phyloP scores from a whole-genome alignment of 257 asterid genomes.

The Salvia splendens region DNA sequence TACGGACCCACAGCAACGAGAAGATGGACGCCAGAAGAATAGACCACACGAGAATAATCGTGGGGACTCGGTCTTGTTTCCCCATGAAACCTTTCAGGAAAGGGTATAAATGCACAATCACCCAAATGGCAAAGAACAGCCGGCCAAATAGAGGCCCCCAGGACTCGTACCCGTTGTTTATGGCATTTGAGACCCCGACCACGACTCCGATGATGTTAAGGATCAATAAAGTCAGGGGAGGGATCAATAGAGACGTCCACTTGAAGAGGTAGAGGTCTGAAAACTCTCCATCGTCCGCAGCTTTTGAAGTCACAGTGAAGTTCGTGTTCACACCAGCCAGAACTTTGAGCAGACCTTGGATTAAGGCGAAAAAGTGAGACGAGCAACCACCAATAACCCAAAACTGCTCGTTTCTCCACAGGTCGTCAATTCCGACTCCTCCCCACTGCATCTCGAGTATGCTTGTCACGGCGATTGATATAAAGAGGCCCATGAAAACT shows the following conservation, averaged over 20 bases:
- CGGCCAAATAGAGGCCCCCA: slow-evolving; percentile 69
- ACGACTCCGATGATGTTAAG: slow-evolving; percentile 60
- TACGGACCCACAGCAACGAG: slow-evolving; percentile 67
- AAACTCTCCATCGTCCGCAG: slow-evolving; percentile 61
- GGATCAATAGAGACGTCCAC: slow-evolving; percentile 64
- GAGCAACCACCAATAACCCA: slow-evolving; percentile 71
- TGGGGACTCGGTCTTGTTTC: slow-evolving; percentile 55
- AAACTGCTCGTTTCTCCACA: slow-evolving; percentile 72
- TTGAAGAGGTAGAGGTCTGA: slow-evolving; percentile 63
- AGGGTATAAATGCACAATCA: slow-evolving; percentile 63
- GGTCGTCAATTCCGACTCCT: slow-evolving; percentile 54
- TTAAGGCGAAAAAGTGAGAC: slow-evolving; percentile 57
- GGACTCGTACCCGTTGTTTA: slow-evolving; percentile 56
- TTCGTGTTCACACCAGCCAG: slow-evolving; percentile 65
- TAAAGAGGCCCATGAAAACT: slow-evolving; percentile 55
- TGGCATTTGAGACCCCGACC: slow-evolving; percentile 61
- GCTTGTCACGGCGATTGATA: slow-evolving; percentile 57
- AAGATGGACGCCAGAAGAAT: slow-evolving; percentile 65
- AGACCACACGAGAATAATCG: slow-evolving; percentile 65
- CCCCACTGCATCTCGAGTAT: slow-evolving; percentile 66
- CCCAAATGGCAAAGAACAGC: slow-evolving; percentile 66
- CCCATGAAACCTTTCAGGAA: slow-evolving; percentile 75
- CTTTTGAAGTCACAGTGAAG: slow-evolving; percentile 64
- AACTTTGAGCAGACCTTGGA: slow-evolving; percentile 68
- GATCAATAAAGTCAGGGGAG: slow-evolving; percentile 55